A percentile compares a stretch with the other conserved stretches of the same genome.
These are phyloP conservation scores for Penicillium tannophilum DNA, from an alignment of 495 filamentous ascomycete genomes.

Conservation along the genomic window DNA sequence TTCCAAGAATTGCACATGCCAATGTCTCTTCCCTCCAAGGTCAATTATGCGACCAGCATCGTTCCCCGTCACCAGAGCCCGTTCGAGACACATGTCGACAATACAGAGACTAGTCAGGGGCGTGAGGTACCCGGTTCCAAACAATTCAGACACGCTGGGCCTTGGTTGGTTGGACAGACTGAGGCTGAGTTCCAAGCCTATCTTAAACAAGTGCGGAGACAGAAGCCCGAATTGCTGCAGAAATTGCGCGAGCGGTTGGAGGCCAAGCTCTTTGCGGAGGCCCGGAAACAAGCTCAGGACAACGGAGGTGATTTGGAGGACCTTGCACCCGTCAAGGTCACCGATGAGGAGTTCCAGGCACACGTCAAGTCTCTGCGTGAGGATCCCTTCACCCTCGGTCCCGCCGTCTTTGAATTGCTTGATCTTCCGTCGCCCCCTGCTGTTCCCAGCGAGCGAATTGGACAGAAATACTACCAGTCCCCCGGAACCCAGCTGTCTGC, in stretches of 20 bases:
- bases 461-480: constrained; percentile 39
- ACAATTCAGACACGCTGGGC: constrained; percentile 59
- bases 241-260: constrained; percentile 55
- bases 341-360: constrained; percentile 59
- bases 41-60: constrained; percentile 33
- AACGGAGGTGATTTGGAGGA: constrained; percentile 45
- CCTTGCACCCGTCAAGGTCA: constrained; percentile 44
- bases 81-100: constrained; percentile 52
- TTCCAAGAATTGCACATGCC: constrained; percentile 81
- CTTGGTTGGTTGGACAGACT: constrained; percentile 77
- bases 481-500: constrained; percentile 42
- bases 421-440: constrained; percentile 48
- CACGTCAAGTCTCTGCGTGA: constrained; percentile 63
- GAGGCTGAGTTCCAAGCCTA: constrained; percentile 71
- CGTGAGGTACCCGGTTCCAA: constrained; percentile 33
- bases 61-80: constrained; percentile 47
- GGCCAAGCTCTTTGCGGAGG: constrained; percentile 45
- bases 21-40: constrained; percentile 51
- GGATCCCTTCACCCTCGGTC: constrained; percentile 49
- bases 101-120: constrained; percentile 43
- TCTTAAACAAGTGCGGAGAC: constrained; percentile 61
- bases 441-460: constrained; percentile 40
- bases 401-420: constrained; percentile 50
- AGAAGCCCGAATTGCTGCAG: constrained; percentile 61
- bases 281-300: constrained; percentile 47